Evolutionary conservation across 805 yeast genomes (phyloP), one percentile per base, ranked within the genome.

Genomic region (Saturnispora hagleri): DNA sequence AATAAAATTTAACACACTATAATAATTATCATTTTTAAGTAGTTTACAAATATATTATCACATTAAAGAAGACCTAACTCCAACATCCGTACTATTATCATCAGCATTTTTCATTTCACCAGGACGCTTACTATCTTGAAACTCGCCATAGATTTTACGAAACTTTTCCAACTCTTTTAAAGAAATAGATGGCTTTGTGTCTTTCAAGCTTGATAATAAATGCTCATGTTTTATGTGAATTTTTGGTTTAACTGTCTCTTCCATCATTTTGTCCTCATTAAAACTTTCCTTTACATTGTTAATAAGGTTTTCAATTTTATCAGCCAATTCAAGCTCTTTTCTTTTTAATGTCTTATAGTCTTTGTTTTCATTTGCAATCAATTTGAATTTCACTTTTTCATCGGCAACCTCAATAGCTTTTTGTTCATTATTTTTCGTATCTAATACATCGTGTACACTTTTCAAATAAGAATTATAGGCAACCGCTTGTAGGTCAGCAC

Each of bases 401-500:
- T 7, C 35, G n/a, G 43, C 22, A 10, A 13, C 55, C 6, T 54
- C 47, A 15, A 17, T 9, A 18, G 18, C 20, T 4, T n/a, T 44
- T 24, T 43, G 35, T 13, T 56, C 62, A 51, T 77, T 74, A 44
- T 76, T 73, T 4, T 69, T 62, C 5, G 33, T 28, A 12, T 77
- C 79, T 57, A 89, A 75, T 57, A 77, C 81, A 35, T 79, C 76
- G 62, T 86, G 93, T 5, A 86, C 89, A 13, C 96, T 95, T 58
- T 82, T 84, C 63, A 91, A 73, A 65, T 90, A 89, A 0, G 97
- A 96, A 67, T 89, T 93, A 66, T 89, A 91, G 41, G 89, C 83
- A 47, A 91, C 67, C 0, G 97, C 97, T 67, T 90, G 98, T 63
- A 91, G 70, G 68, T 91, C 99, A 0, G 99, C 99, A 15, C 97